A percentile compares a stretch with the other conserved stretches of the same genome.
Conservation (phyloP, 129 eudicot species). For the Gnaphalium uliginosum region DNA sequence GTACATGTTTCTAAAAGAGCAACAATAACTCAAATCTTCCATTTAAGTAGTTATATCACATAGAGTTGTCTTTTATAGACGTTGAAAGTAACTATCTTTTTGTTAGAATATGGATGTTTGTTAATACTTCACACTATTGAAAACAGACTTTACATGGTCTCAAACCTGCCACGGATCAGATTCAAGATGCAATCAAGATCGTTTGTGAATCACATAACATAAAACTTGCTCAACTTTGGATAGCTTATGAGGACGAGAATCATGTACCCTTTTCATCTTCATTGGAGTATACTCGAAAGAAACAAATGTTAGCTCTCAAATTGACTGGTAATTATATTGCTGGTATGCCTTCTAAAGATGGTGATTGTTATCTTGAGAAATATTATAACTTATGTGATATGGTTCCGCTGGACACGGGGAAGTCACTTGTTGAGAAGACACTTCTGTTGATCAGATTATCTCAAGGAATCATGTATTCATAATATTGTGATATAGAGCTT, state of each 20-base stretch:
- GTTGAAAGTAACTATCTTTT: not conserved
- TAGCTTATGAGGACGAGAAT: constrained; percentile 1
- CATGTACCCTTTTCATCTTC: constrained; percentile 14
- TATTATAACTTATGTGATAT: not conserved
- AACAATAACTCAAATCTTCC: not conserved
- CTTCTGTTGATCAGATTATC: no score
- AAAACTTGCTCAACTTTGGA: constrained; percentile 13
- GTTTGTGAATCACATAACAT: not conserved
- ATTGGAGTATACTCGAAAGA: not conserved
- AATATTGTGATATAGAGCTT: no score
- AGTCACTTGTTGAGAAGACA: constrained; percentile 2
- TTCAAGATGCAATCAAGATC: not conserved
- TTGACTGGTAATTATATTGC: not conserved
- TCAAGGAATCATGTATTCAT: no score
- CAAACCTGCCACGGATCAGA: not conserved
- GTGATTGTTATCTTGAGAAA: no score
- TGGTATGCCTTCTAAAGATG: no score
- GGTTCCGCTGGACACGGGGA: not conserved
- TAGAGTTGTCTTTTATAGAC: not conserved
- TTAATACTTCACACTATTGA: not conserved
- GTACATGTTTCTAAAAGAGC: not conserved
- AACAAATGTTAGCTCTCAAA: not conserved
- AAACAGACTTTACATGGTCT: constrained; percentile 22
- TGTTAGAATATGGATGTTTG: not conserved
- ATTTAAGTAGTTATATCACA: no score